Base-by-base conservation (phyloP, 805 yeast genomes). In the Starmerella lactis-condensi region DNA sequence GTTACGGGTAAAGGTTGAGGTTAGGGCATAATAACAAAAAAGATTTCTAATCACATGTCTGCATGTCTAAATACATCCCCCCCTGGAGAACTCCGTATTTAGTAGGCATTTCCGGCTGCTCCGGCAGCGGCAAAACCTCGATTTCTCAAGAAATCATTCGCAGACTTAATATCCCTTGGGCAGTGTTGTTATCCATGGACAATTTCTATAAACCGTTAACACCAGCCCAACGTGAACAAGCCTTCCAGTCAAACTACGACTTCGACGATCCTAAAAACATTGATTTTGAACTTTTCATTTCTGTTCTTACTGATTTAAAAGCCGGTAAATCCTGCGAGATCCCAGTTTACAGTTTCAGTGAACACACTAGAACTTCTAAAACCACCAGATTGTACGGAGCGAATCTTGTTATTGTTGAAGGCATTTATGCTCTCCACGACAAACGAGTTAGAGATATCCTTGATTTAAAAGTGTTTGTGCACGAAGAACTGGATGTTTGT, bases 71-170 rank as follows among this genome's bases (percentile, higher is more conserved):
- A 17, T 76, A 75, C 43, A 61, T 65, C 6, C 91, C 91, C 5
- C 92, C 92, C n/a, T 77, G 92, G 92, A 69, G 72, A 2, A 72
- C 75, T 30, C 91, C 92, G 0, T 78, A 76, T 44, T 67, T 78
- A 30, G 78, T 78, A 40, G 92, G 45, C 15, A 65, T 78, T 13
- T 91, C 91, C 0, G 92, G 93, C 1, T 64, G 69, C 17, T 69
- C 78, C 11, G 91, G 96, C 2, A 78, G 93, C 0, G 98, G 98
- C 2, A 85, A 85, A 50, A 85, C 96, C 0, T 75, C 92, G 22
- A 79, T 89, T 13, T 89, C 95, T 0, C 72, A 81, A 23, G 66
- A 68, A 40, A 74, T 89, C 43, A 77, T 83, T 31, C 67, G 74
- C 33, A 71, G 72, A 38, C 60, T 70, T 28, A 58, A 58, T 35